These are phyloP conservation scores for Jatropha curcas DNA, from an alignment of 345 rosid genomes.

Conservation along the genomic window DNA sequence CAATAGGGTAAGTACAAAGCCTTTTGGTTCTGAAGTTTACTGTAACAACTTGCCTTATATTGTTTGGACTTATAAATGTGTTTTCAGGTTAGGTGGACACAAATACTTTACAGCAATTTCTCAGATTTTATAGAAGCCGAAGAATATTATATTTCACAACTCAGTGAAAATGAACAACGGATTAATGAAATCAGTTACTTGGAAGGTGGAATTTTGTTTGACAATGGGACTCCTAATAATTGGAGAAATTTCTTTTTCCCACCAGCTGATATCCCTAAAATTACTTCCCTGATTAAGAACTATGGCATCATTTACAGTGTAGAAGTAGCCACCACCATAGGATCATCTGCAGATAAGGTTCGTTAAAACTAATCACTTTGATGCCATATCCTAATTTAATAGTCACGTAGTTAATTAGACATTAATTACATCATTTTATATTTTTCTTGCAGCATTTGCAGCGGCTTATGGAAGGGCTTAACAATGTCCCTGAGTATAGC, in stretches of 20 bases:
- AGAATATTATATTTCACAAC: conserved; percentile 18
- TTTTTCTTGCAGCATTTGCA: conserved; percentile 3
- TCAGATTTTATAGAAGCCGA: conserved; percentile 15
- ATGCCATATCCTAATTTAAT: background rate
- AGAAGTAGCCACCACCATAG: conserved; percentile 20
- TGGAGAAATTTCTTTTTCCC: conserved; percentile 25
- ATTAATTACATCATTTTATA: no score
- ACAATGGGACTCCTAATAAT: conserved; percentile 26
- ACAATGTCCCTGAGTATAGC: background rate
- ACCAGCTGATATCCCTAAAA: conserved; percentile 6
- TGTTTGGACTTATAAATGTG: no score
- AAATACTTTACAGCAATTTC: conserved; percentile 27
- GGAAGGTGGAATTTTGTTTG: conserved; percentile 28
- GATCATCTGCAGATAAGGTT: conserved; percentile 23
- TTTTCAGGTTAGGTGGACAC: conserved; percentile 23
- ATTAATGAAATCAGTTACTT: conserved; percentile 17
- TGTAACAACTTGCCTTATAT: no score
- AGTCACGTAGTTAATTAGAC: no score
- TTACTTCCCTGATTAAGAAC: conserved; percentile 14
- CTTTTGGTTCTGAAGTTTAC: background rate
- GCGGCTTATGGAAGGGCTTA: background rate
- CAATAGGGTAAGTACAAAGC: conserved; percentile 11
- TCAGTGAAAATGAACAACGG: background rate
- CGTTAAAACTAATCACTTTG: background rate
- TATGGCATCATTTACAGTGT: conserved; percentile 25